These are phyloP conservation scores for Penicillium sp. DNA, from an alignment of 2,329 filamentous ascomycete genomes.

Conservation along the genomic window DNA sequence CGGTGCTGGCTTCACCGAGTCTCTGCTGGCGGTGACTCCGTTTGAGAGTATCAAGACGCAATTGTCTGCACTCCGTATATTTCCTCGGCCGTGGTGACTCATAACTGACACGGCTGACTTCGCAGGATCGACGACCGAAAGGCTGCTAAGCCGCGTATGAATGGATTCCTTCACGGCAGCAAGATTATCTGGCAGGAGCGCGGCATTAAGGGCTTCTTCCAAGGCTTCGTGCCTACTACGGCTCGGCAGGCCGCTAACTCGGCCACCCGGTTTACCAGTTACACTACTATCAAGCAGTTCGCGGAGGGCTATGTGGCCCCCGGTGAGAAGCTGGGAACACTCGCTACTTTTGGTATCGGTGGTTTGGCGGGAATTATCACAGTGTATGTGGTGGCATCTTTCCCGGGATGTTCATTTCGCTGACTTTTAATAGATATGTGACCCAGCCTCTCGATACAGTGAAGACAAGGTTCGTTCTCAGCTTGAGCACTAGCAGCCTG, in stretches of 20 bases:
- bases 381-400: constrained; percentile 55
- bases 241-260: constrained; percentile 93
- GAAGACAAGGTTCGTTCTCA: constrained; percentile 67
- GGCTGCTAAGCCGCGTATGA: constrained; percentile 77
- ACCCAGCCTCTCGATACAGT: constrained; percentile 82
- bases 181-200: constrained; percentile 85
- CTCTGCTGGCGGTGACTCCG: constrained; percentile 87
- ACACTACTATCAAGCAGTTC: constrained; percentile 86
- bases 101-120: neutral
- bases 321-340: constrained; percentile 86
- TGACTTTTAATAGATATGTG: constrained; percentile 42
- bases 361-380: constrained; percentile 88
- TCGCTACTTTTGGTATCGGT: constrained; percentile 88
- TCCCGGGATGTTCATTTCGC: neutral
- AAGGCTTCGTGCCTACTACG: constrained; percentile 93
- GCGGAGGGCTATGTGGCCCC: constrained; percentile 91
- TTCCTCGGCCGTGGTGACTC: neutral
- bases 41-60: constrained; percentile 99
- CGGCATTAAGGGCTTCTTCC: constrained; percentile 90
- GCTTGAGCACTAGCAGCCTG: neutral
- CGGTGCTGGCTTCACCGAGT: constrained; percentile 92
- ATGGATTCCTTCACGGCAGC: constrained; percentile 88
- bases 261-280: constrained; percentile 85
- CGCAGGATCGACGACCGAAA: constrained; percentile 93
- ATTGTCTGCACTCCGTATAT: constrained; percentile 54